Percentiles rank a stretch among this genome's conserved stretches.
These are phyloP conservation scores for Arthrobotrys entomopaga DNA, from an alignment of 2,329 filamentous ascomycete genomes.

Conservation along the genomic window DNA sequence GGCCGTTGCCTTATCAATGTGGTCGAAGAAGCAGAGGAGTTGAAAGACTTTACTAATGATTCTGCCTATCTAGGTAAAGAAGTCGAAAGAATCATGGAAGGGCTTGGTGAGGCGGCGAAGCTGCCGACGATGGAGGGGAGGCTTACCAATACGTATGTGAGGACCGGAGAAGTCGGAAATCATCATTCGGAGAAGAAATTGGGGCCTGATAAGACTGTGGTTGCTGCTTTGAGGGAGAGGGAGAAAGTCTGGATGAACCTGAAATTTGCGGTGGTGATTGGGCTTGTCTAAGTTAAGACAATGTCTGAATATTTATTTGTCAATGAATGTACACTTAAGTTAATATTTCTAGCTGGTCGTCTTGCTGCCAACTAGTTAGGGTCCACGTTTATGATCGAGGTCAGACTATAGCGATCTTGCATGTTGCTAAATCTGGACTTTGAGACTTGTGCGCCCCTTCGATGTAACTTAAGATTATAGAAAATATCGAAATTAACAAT, in stretches of 20 bases:
- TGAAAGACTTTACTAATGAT: slow-evolving; percentile 41
- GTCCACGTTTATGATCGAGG: too few relatives aligned
- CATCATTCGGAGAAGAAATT: background rate
- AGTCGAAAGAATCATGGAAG: slow-evolving; percentile 27
- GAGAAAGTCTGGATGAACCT: slow-evolving; percentile 41
- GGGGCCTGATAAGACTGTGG: slow-evolving; percentile 22
- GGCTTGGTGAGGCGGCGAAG: slow-evolving; percentile 5
- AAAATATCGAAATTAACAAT: too few relatives aligned
- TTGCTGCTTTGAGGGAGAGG: slow-evolving; percentile 31
- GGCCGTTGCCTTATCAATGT: slow-evolving; percentile 28
- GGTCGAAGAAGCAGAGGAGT: slow-evolving; percentile 44
- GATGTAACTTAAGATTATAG: too few relatives aligned
- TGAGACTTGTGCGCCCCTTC: too few relatives aligned
- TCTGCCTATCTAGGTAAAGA: slow-evolving; percentile 25
- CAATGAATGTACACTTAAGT: too few relatives aligned
- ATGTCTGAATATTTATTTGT: too few relatives aligned
- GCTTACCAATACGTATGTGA: slow-evolving; percentile 12
- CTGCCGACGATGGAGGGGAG: slow-evolving; percentile 25
- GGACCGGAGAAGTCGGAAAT: slow-evolving; percentile 27
- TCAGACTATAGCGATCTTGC: too few relatives aligned
- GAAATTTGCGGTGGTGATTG: slow-evolving; percentile 52
- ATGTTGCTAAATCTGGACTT: too few relatives aligned
- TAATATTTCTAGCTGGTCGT: too few relatives aligned
- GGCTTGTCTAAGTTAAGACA: slow-evolving; percentile 15
- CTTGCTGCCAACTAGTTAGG: too few relatives aligned